phyloP scores from a whole-genome alignment of 129 eudicot species.

The Centella asiatica region DNA sequence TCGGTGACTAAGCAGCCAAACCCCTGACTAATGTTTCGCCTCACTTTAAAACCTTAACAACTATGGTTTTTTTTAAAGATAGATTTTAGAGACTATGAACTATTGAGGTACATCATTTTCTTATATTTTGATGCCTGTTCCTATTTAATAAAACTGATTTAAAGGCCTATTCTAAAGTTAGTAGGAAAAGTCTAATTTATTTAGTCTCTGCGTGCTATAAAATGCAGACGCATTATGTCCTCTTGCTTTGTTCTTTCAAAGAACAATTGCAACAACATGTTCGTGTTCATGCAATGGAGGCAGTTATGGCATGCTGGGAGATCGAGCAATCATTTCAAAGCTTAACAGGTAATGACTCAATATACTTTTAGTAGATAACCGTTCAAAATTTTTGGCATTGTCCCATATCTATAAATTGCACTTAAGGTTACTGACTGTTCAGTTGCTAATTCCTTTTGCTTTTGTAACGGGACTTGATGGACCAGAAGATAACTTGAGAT shows the following conservation, averaged over 20 bases:
- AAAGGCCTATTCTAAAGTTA: no score
- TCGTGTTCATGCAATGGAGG: slow-evolving; percentile 92
- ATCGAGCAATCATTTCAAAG: slow-evolving; percentile 80
- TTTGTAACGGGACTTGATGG: no score
- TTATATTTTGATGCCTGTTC: no score
- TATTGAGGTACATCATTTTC: no score
- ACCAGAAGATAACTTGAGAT: no score
- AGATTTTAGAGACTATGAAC: no score
- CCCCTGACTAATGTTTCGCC: no score
- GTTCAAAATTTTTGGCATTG: background rate
- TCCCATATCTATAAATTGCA: background rate
- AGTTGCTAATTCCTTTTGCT: background rate
- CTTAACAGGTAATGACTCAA: slow-evolving; percentile 50
- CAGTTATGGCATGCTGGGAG: slow-evolving; percentile 97
- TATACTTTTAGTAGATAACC: no score
- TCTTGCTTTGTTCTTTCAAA: slow-evolving; percentile 76
- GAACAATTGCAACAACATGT: slow-evolving; percentile 88
- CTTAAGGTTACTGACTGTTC: background rate
- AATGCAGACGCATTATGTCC: slow-evolving; percentile 72
- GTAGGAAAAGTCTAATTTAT: background rate
- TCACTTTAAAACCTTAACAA: no score
- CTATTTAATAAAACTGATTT: no score
- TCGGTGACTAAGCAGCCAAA: no score
- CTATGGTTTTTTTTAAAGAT: no score
- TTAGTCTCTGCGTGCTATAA: slow-evolving; percentile 2